A percentile compares a stretch with the other conserved stretches of the same genome.
phyloP scores from a whole-genome alignment of 2,329 filamentous ascomycete species.

The Fusarium graminum region DNA sequence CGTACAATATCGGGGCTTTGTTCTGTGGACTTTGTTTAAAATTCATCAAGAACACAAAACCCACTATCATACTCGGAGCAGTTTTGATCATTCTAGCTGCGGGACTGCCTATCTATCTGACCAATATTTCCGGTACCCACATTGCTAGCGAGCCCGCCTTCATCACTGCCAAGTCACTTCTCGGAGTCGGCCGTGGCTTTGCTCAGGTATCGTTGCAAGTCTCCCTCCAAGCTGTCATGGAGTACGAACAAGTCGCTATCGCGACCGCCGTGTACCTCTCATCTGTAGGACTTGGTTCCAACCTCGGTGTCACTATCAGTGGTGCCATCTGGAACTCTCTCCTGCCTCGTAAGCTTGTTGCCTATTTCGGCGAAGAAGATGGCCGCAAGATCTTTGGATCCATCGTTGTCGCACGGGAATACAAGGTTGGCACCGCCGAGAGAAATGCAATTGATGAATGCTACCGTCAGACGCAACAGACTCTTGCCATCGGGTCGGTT shows the following conservation, averaged over 20 bases:
- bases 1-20: constrained; percentile 27
- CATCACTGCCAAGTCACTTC: constrained; percentile 33
- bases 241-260: constrained; percentile 32
- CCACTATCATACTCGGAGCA: constrained; percentile 27
- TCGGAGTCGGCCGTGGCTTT: constrained; percentile 34
- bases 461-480: constrained; percentile 36
- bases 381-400: constrained; percentile 33
- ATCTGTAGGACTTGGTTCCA: constrained; percentile 31
- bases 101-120: constrained; percentile 34
- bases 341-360: constrained; percentile 19
- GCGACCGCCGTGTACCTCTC: constrained; percentile 38
- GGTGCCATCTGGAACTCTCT: constrained; percentile 41
- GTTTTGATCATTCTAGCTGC: constrained; percentile 34
- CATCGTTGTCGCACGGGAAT: constrained; percentile 30
- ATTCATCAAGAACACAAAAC: constrained; percentile 37
- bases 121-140: constrained; percentile 30
- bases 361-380: constrained; percentile 15
- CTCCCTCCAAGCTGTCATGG: constrained; percentile 21
- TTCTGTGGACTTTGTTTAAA: constrained; percentile 17
- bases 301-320: constrained; percentile 33
- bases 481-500: constrained; percentile 32
- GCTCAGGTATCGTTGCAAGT: constrained; percentile 29
- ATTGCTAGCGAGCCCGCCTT: constrained; percentile 36
- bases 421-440: constrained; percentile 19
- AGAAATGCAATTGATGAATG: constrained; percentile 22